These are phyloP conservation scores for Claviceps fusiformis DNA, from an alignment of 2,329 filamentous ascomycete genomes.

Conservation along the genomic window DNA sequence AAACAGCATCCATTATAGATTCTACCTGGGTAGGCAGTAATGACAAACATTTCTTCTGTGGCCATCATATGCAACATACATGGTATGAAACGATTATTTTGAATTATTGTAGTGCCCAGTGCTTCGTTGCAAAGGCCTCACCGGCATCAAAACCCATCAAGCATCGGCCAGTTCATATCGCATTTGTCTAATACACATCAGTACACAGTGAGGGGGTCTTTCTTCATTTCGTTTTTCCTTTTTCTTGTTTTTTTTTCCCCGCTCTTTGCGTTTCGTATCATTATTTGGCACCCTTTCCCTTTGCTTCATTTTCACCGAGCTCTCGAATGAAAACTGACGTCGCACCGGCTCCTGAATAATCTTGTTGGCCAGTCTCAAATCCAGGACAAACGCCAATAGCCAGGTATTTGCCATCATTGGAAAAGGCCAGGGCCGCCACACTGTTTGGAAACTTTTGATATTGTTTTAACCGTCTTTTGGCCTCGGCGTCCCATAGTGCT, in stretches of 20 bases:
- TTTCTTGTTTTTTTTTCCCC: not conserved
- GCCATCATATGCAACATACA: not conserved
- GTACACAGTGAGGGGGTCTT: not conserved
- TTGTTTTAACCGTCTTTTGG: slow-evolving; percentile 78
- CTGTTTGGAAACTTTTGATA: slow-evolving; percentile 75
- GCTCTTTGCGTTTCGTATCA: not conserved
- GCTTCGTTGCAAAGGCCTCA: slow-evolving; percentile 15
- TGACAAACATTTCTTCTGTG: not conserved
- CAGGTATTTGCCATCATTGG: slow-evolving; percentile 59
- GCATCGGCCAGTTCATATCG: not conserved
- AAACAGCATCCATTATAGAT: not conserved
- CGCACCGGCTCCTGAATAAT: slow-evolving; percentile 57
- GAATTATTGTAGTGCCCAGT: not conserved
- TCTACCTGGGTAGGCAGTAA: not conserved
- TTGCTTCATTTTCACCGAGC: slow-evolving; percentile 75
- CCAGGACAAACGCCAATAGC: slow-evolving; percentile 74
- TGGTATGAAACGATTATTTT: slow-evolving; percentile 1
- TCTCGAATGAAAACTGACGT: slow-evolving; percentile 72
- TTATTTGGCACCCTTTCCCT: slow-evolving; percentile 65
- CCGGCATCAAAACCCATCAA: slow-evolving; percentile 12
- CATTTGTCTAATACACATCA: not conserved
- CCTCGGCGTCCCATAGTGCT: slow-evolving; percentile 84
- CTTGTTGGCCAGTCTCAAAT: slow-evolving; percentile 76
- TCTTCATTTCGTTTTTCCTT: not conserved
- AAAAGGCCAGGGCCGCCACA: slow-evolving; percentile 67